Evolutionary conservation across 805 yeast species (phyloP).

Genomic region (Kazachstania taianensis): DNA sequence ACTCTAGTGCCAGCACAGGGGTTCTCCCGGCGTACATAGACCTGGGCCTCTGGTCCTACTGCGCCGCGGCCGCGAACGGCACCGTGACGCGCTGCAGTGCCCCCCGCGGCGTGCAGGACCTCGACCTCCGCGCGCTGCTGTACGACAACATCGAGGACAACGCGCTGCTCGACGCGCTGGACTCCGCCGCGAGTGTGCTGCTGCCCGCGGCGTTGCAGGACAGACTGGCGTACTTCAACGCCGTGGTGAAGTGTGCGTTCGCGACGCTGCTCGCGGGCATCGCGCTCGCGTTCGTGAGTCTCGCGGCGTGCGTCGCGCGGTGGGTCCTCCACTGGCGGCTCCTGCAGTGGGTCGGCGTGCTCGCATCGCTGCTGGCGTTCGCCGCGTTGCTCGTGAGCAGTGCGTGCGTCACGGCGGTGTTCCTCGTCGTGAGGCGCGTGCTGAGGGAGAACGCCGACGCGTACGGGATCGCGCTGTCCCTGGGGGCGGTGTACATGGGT

Average conservation of each 20-base stretch:
- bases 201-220: conserved; percentile 47
- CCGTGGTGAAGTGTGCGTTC: conserved; percentile 49
- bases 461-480: conserved; percentile 46
- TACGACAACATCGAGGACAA: conserved; percentile 25
- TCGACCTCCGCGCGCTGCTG: conserved; percentile 17
- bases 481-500: conserved; percentile 46
- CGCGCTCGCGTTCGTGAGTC: conserved; percentile 32
- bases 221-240: conserved; percentile 37
- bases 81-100: conserved; percentile 20
- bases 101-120: conserved; percentile 23
- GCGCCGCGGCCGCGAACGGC: conserved; percentile 33
- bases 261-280: conserved; percentile 43
- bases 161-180: conserved; percentile 11
- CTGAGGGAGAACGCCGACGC: conserved; percentile 39
- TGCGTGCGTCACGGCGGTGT: conserved; percentile 57
- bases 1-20: neutral
- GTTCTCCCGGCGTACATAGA: conserved; percentile 35
- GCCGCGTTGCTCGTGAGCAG: conserved; percentile 34
- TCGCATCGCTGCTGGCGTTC: conserved; percentile 36
- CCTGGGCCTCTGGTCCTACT: conserved; percentile 57
- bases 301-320: conserved; percentile 29
- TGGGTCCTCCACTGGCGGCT: conserved; percentile 35
- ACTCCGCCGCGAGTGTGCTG: conserved; percentile 27
- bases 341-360: conserved; percentile 38
- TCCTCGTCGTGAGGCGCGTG: conserved; percentile 36